These are phyloP conservation scores for Colletotrichum shisoi DNA, from an alignment of 2,329 filamentous ascomycete genomes.

Conservation along the genomic window DNA sequence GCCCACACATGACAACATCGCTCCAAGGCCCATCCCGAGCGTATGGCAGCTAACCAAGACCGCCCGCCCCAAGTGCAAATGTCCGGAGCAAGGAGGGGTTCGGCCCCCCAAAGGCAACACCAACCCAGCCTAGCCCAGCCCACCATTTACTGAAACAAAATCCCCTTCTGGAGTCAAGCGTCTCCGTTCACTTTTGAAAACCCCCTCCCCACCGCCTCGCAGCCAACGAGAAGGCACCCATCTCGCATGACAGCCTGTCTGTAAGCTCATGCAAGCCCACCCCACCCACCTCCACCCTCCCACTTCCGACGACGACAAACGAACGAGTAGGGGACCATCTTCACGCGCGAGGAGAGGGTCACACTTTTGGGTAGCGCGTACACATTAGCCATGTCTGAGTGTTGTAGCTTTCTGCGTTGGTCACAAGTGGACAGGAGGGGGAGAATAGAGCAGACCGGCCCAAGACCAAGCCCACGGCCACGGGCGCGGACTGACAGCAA, in stretches of 20 bases:
- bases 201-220: background rate
- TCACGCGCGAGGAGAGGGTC: conserved; percentile 22
- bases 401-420: conserved; percentile 27
- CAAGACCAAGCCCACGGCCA: background rate
- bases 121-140: conserved; percentile 19
- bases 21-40: conserved; percentile 34
- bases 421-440: conserved; percentile 13
- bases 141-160: conserved; percentile 1
- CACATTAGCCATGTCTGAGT: background rate
- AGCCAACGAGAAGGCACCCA: conserved; percentile 37
- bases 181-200: background rate
- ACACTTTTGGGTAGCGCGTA: background rate
- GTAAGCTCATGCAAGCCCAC: conserved; percentile 31
- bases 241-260: conserved; percentile 37
- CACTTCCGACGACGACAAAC: background rate
- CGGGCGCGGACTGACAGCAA: conserved; percentile 11
- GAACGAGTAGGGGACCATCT: conserved; percentile 14
- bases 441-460: background rate
- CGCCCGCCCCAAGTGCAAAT: conserved; percentile 15
- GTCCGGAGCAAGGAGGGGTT: conserved; percentile 11
- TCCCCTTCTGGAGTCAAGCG: background rate
- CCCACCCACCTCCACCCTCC: conserved; percentile 14
- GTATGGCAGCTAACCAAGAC: conserved; percentile 28
- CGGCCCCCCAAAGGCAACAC: conserved; percentile 12
- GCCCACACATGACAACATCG: background rate